Percentiles rank a stretch among this genome's conserved stretches.
phyloP scores from a whole-genome alignment of 257 asterid species.

The Ligustrum vulgare region DNA sequence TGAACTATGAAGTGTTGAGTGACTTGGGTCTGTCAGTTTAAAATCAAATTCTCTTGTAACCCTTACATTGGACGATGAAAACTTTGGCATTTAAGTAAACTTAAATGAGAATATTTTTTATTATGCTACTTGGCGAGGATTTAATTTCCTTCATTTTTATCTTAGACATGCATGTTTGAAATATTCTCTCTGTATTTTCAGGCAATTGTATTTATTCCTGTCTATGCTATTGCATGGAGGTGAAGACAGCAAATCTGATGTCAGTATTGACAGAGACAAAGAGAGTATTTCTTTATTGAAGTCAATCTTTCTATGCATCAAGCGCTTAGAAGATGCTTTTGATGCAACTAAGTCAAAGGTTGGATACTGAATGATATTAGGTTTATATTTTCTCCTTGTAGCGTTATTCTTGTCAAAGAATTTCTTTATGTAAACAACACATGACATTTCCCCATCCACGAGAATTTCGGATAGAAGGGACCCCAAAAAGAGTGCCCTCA shows the following conservation, averaged over 20 bases:
- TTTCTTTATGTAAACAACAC: constrained; percentile 7
- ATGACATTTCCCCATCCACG: constrained; percentile 8
- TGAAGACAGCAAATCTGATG: constrained; percentile 68
- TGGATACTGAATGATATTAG: constrained; percentile 22
- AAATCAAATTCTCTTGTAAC: constrained; percentile 10
- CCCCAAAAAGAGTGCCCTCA: background rate
- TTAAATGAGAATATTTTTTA: constrained; percentile 1
- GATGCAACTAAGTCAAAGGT: constrained; percentile 85
- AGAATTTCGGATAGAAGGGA: constrained; percentile 1
- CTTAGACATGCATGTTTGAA: constrained; percentile 18
- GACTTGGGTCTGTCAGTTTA: constrained; percentile 1
- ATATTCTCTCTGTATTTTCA: constrained; percentile 35
- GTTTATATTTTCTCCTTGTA: constrained; percentile 17
- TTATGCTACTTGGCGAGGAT: constrained; percentile 13
- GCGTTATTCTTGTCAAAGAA: constrained; percentile 6
- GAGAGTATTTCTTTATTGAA: constrained; percentile 59
- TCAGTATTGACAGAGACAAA: constrained; percentile 57
- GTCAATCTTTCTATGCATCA: constrained; percentile 68
- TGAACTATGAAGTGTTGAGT: background rate
- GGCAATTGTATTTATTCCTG: constrained; percentile 78
- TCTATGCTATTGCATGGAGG: constrained; percentile 86
- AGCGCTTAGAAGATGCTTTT: constrained; percentile 72
- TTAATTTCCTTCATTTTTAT: background rate
- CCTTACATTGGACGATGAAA: constrained; percentile 3
- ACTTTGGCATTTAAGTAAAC: constrained; percentile 5